phyloP scores from a whole-genome alignment of 2,329 filamentous ascomycete species.

The Lachnellula hyalina region DNA sequence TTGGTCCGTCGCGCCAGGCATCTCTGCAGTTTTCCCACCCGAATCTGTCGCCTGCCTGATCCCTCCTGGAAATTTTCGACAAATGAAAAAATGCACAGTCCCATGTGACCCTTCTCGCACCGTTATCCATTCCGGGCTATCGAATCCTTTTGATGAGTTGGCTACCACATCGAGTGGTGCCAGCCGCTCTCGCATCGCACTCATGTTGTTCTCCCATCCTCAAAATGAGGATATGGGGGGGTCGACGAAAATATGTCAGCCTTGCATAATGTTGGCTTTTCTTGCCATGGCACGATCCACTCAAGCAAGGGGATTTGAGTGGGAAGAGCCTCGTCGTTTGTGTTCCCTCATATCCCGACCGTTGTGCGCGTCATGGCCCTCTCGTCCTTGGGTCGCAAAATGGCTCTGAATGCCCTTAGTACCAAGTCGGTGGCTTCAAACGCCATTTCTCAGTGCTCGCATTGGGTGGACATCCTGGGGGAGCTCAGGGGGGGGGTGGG shows the following conservation, averaged over 20 bases:
- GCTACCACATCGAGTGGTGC: background rate
- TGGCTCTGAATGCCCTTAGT: background rate
- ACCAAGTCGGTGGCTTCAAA: background rate
- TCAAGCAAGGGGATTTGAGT: background rate
- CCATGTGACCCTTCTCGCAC: background rate
- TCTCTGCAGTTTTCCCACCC: constrained; percentile 1
- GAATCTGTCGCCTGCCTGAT: background rate
- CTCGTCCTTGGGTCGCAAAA: background rate
- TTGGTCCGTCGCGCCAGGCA: constrained; percentile 21
- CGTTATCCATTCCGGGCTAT: background rate
- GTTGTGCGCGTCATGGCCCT: background rate
- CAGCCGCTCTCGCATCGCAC: background rate
- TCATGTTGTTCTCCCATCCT: background rate
- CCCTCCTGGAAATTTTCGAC: background rate
- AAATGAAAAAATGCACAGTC: background rate
- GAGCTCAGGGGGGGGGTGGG: no score
- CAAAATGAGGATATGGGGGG: background rate
- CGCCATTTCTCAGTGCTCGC: background rate
- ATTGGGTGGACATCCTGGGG: background rate
- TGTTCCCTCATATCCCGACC: background rate
- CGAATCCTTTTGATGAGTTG: background rate
- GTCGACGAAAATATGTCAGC: background rate
- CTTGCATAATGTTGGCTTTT: background rate
- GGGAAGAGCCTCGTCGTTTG: background rate
- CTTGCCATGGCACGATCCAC: background rate